A percentile compares a stretch with the other conserved stretches of the same genome.
Conservation (phyloP, 208 protist genomes). For the Willaertia magna region DNA sequence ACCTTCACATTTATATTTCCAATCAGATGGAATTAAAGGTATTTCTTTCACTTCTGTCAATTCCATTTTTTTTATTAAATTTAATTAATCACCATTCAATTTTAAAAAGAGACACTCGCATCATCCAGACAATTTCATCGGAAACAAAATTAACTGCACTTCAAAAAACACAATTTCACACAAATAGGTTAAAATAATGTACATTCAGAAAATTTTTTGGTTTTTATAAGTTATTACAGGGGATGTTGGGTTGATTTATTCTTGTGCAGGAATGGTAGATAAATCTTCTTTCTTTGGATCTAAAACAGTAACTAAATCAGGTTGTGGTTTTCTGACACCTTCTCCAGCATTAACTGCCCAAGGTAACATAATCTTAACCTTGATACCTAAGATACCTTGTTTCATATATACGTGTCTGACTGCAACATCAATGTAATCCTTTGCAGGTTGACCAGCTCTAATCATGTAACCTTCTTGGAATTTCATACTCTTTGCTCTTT, state of each 20-base stretch:
- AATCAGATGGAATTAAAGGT: neutral
- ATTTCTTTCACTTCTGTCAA: no score
- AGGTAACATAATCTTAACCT: conserved; percentile 98
- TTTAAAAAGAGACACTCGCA: no score
- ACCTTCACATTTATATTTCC: neutral
- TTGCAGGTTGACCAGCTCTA: conserved; percentile 80
- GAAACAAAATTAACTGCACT: no score
- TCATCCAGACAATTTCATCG: no score
- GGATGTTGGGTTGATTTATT: neutral
- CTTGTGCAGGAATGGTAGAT: neutral
- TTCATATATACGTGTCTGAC: conserved; percentile 91
- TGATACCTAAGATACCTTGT: conserved; percentile 94
- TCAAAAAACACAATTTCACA: no score
- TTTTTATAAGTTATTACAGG: no score
- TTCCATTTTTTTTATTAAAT: no score
- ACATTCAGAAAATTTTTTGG: no score
- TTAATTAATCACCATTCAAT: no score
- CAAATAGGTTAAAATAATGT: no score
- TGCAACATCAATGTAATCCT: conserved; percentile 83
- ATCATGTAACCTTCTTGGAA: conserved; percentile 99
- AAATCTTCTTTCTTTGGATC: conserved; percentile 57
- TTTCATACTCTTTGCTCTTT: conserved; percentile 98
- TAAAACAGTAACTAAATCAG: conserved; percentile 52
- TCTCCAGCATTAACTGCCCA: conserved; percentile 55
- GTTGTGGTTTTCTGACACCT: conserved; percentile 35